Conservation (phyloP, 805 yeast genomes). For the Candida montana region DNA sequence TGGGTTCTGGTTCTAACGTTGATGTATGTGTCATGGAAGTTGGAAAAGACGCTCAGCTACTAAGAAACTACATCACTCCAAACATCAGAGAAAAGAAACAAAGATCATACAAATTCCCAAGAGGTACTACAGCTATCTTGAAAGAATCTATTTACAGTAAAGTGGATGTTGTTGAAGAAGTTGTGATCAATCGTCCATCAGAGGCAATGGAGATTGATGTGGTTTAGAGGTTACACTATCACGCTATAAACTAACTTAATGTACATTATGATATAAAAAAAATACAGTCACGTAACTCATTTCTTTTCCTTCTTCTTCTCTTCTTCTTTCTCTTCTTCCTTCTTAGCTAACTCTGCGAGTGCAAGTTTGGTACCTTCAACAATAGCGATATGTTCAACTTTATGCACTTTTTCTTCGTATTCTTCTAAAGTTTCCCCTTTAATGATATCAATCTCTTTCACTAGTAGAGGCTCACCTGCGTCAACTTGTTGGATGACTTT, state of each 20-base stretch:
- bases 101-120: slow-evolving; percentile 74
- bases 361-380: slow-evolving; percentile 84
- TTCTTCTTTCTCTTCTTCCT: not conserved
- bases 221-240: slow-evolving; percentile 1
- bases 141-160: slow-evolving; percentile 59
- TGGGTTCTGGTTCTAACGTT: slow-evolving; percentile 98
- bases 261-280: slow-evolving; percentile 5
- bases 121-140: slow-evolving; percentile 92
- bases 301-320: not conserved
- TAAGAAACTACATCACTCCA: slow-evolving; percentile 87
- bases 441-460: slow-evolving; percentile 65
- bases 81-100: slow-evolving; percentile 81
- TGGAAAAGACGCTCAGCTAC: slow-evolving; percentile 79
- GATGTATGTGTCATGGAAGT: slow-evolving; percentile 96
- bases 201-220: slow-evolving; percentile 50
- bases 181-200: slow-evolving; percentile 33
- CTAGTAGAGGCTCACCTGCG: slow-evolving; percentile 83
- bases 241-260: not conserved
- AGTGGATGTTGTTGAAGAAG: slow-evolving; percentile 56
- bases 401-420: slow-evolving; percentile 81
- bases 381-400: slow-evolving; percentile 81
- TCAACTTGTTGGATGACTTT: slow-evolving; percentile 95
- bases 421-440: slow-evolving; percentile 73
- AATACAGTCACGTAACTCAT: not conserved
- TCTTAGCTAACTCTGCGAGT: slow-evolving; percentile 26